A percentile compares a stretch with the other conserved stretches of the same genome.
Conservation (phyloP, 2,329 filamentous ascomycete species). For the Macrophomina tecta region DNA sequence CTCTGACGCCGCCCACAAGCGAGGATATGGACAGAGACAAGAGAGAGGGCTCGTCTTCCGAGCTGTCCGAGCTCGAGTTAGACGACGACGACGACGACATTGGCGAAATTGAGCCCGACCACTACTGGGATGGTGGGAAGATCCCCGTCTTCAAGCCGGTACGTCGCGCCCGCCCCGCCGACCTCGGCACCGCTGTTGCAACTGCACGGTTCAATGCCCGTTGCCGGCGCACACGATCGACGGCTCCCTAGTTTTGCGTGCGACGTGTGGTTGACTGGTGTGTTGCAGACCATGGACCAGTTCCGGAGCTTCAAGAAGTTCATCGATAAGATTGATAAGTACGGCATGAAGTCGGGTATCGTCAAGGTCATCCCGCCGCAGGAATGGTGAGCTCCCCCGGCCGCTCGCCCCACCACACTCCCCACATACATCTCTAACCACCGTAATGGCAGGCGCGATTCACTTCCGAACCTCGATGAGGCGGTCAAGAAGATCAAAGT, state of each 20-base stretch:
- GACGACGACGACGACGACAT: conserved; percentile 55
- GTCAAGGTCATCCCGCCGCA: conserved; percentile 92
- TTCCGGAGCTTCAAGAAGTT: conserved; percentile 94
- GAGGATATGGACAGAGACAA: conserved; percentile 58
- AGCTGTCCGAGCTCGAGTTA: conserved; percentile 55
- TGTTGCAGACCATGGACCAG: conserved; percentile 77
- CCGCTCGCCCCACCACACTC: conserved; percentile 12
- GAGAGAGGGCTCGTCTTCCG: conserved; percentile 52
- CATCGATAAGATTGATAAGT: conserved; percentile 86
- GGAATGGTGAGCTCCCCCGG: conserved; percentile 74
- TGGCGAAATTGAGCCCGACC: conserved; percentile 80
- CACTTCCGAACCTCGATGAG: conserved; percentile 79
- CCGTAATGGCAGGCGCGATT: conserved; percentile 61
- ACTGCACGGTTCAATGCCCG: conserved; percentile 19
- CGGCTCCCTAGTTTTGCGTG: not conserved
- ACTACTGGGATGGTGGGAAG: conserved; percentile 81
- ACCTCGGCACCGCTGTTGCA: conserved; percentile 15
- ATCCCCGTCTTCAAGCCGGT: conserved; percentile 93
- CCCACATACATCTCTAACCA: conserved; percentile 27
- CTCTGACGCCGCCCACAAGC: conserved; percentile 58
- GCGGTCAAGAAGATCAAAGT: conserved; percentile 90
- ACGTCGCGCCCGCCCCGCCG: conserved; percentile 45
- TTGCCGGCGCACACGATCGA: not conserved
- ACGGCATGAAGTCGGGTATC: conserved; percentile 97
- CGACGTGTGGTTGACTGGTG: conserved; percentile 20